phyloP scores from a whole-genome alignment of 2,329 filamentous ascomycete genomes.

The Colletotrichum spinosum region DNA sequence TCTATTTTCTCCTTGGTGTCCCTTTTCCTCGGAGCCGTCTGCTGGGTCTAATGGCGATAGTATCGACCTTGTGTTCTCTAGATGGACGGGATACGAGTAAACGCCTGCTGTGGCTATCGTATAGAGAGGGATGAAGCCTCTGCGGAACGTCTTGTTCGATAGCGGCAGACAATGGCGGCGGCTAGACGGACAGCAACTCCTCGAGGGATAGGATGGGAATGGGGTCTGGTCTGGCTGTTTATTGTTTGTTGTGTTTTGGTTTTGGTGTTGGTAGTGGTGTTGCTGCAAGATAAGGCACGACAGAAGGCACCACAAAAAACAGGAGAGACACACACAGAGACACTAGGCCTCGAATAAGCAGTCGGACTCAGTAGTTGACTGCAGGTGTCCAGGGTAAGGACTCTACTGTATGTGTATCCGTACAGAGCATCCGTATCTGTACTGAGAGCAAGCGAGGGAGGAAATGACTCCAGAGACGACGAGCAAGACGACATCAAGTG shows the following conservation, averaged over 20 bases:
- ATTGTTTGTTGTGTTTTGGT: not conserved
- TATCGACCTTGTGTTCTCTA: no score
- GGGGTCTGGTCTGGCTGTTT: not conserved
- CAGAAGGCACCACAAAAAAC: not conserved
- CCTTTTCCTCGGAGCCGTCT: conserved; percentile 9
- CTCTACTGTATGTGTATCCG: not conserved
- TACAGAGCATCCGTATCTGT: not conserved
- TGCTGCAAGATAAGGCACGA: conserved; percentile 24
- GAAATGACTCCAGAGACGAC: not conserved
- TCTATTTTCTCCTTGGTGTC: not conserved
- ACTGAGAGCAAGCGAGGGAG: not conserved
- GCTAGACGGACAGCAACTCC: no score
- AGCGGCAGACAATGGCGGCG: no score
- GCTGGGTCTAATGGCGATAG: not conserved
- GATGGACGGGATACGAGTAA: not conserved
- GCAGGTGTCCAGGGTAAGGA: not conserved
- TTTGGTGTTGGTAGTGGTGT: conserved; percentile 1
- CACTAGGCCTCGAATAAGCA: not conserved
- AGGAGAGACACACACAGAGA: not conserved
- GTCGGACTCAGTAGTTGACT: no score
- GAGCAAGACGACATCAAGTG: not conserved
- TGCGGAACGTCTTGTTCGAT: no score
- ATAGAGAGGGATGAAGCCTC: no score
- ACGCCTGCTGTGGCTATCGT: not conserved
- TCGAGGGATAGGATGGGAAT: not conserved